A percentile compares a stretch with the other conserved stretches of the same genome.
phyloP scores from a whole-genome alignment of 163 green algal genomes.

The Prototheca cutis region DNA sequence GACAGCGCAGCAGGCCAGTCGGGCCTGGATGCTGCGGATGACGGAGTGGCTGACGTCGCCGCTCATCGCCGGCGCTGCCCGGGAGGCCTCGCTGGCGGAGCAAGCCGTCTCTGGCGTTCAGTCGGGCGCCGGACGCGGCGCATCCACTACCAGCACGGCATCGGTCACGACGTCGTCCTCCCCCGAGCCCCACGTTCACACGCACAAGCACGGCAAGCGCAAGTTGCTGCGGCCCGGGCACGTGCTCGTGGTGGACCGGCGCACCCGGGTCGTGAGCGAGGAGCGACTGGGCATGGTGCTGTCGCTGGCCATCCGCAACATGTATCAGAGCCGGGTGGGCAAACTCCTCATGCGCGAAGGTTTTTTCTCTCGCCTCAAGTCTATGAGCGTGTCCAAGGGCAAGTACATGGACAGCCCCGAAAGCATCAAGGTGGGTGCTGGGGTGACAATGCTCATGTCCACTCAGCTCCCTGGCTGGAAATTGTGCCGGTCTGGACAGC shows the following conservation, averaged over 20 bases:
- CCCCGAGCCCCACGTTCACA: no score
- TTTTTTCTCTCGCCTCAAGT: constrained; percentile 3
- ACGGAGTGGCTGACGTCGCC: constrained; percentile 35
- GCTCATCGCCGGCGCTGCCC: constrained; percentile 5
- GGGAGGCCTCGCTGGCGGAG: no score
- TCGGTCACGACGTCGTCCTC: no score
- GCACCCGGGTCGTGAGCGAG: constrained; percentile 23
- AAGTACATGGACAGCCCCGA: constrained; percentile 17
- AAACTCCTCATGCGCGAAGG: constrained; percentile 9
- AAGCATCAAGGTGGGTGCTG: constrained; percentile 1
- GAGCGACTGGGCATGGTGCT: constrained; percentile 33
- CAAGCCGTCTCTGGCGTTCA: constrained; percentile 19
- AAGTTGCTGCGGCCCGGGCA: constrained; percentile 19
- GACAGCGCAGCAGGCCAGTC: constrained; percentile 22
- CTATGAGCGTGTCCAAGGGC: constrained; percentile 12
- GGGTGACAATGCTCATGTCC: not conserved
- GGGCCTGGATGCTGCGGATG: constrained; percentile 32
- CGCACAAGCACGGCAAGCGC: no score
- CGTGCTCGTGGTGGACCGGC: constrained; percentile 37
- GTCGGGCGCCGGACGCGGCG: constrained; percentile 10
- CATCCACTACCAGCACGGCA: no score
- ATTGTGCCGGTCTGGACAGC: not conserved
- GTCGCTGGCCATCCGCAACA: constrained; percentile 39
- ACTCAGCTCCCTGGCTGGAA: not conserved
- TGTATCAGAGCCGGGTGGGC: constrained; percentile 33